A percentile compares a stretch with the other conserved stretches of the same genome.
Evolutionary conservation across 139 green algal genomes (phyloP).

Genomic region (Cymbomonas tetramitiformis): DNA sequence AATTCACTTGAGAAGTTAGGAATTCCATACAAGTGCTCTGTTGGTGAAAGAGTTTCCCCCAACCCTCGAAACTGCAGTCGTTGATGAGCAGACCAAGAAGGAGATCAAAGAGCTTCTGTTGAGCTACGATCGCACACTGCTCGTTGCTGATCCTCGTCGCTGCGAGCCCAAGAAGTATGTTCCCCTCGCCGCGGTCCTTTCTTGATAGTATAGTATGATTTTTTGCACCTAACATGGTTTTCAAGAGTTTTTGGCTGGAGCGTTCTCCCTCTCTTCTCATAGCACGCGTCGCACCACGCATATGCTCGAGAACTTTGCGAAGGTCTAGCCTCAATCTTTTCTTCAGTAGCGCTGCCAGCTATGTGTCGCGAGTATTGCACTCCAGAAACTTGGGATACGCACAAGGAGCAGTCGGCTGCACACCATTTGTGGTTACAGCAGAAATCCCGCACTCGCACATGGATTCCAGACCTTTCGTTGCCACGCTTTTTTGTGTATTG

Average conservation of each 20-base stretch:
- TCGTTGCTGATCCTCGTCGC: constrained; percentile 90
- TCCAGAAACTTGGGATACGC: too few species aligned
- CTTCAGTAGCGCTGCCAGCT: too few species aligned
- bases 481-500: too few species aligned
- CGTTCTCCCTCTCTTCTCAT: background rate
- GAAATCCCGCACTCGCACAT: too few species aligned
- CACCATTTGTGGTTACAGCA: too few species aligned
- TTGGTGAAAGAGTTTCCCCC: too few species aligned
- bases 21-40: background rate
- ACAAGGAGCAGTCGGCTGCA: too few species aligned
- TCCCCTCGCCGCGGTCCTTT: background rate
- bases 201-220: background rate
- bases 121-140: constrained; percentile 85
- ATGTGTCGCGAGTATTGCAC: too few species aligned
- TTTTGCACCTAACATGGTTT: constrained; percentile 4
- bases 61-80: too few species aligned
- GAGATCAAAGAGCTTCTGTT: constrained; percentile 94
- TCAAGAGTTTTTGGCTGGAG: background rate
- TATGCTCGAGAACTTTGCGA: too few species aligned
- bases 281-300: constrained; percentile 27
- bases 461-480: too few species aligned
- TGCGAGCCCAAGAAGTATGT: constrained; percentile 99
- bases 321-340: too few species aligned
- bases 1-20: background rate
- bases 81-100: constrained; percentile 94